phyloP scores from a whole-genome alignment of 495 filamentous ascomycete genomes.

The Monascus purpureus region DNA sequence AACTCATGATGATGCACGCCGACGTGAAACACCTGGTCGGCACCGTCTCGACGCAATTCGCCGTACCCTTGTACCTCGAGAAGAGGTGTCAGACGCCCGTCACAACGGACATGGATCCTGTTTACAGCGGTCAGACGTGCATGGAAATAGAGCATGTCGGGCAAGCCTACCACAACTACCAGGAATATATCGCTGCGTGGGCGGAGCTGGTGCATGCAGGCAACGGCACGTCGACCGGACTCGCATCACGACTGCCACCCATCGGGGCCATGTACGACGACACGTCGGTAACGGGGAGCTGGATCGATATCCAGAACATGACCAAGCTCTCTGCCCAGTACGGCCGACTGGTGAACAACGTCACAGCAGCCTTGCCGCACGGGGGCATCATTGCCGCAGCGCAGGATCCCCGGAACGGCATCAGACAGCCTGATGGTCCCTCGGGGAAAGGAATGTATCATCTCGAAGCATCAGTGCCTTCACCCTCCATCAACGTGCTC shows the following conservation, averaged over 20 bases:
- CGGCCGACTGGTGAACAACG: conserved; percentile 49
- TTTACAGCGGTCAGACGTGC: conserved; percentile 35
- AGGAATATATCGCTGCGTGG: conserved; percentile 37
- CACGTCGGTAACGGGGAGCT: conserved; percentile 45
- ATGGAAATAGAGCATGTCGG: conserved; percentile 50
- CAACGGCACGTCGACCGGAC: conserved; percentile 20
- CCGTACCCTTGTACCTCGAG: conserved; percentile 39
- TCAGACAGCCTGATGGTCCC: conserved; percentile 51
- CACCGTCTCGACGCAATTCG: conserved; percentile 42
- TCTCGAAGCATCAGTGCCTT: conserved; percentile 48
- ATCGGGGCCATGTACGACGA: conserved; percentile 48
- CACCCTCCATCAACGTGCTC: conserved; percentile 52
- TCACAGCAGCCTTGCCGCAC: conserved; percentile 63
- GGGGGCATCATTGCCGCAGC: conserved; percentile 49
- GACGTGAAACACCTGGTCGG: conserved; percentile 33
- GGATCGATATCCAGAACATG: conserved; percentile 41
- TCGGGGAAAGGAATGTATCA: conserved; percentile 51
- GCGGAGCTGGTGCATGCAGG: conserved; percentile 16
- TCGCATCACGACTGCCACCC: conserved; percentile 33
- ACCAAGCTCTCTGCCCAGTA: conserved; percentile 27
- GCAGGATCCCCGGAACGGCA: conserved; percentile 40
- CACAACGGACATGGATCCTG: conserved; percentile 15
- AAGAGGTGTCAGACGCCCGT: conserved; percentile 47
- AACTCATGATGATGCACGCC: conserved; percentile 38
- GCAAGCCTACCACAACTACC: conserved; percentile 41